Conservation (phyloP, 78 protist species). For the Dictyostelium purpureum region DNA sequence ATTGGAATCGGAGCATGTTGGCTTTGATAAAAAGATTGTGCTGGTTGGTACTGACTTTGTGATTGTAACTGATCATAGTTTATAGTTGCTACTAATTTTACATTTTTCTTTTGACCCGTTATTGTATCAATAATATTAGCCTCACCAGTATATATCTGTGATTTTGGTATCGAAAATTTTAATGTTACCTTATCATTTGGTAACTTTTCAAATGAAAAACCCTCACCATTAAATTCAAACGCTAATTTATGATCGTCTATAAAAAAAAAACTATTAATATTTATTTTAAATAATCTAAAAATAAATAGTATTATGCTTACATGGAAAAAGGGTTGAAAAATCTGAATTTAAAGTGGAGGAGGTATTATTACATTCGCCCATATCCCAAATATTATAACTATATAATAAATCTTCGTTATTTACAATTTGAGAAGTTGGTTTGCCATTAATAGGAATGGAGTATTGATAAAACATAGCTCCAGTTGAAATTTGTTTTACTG, state of each 20-base stretch:
- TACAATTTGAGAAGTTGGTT: not conserved
- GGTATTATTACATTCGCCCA: constrained; percentile 18
- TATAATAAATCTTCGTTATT: constrained; percentile 3
- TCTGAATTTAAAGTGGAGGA: not conserved
- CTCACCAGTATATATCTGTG: not conserved
- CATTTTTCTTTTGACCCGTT: constrained; percentile 8
- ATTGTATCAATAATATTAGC: not conserved
- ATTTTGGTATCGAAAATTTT: not conserved
- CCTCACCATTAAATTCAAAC: constrained; percentile 18
- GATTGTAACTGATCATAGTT: not conserved
- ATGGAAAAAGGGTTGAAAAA: not conserved
- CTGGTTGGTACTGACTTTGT: not conserved
- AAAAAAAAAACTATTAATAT: not conserved
- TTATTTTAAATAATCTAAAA: not conserved
- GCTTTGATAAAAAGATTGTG: too few species aligned
- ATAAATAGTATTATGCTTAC: not conserved
- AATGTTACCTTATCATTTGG: not conserved
- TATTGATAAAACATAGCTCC: not conserved
- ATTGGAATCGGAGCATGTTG: not conserved
- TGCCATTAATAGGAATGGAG: not conserved
- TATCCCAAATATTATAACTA: constrained; percentile 28
- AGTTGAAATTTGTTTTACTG: not conserved
- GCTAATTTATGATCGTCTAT: not conserved
- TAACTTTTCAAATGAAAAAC: constrained; percentile 12
- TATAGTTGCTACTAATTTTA: constrained; percentile 18